Evolutionary conservation across 768 basidiomycete genomes (phyloP).

Genomic region (Porphyrellus cyaneotinctus): DNA sequence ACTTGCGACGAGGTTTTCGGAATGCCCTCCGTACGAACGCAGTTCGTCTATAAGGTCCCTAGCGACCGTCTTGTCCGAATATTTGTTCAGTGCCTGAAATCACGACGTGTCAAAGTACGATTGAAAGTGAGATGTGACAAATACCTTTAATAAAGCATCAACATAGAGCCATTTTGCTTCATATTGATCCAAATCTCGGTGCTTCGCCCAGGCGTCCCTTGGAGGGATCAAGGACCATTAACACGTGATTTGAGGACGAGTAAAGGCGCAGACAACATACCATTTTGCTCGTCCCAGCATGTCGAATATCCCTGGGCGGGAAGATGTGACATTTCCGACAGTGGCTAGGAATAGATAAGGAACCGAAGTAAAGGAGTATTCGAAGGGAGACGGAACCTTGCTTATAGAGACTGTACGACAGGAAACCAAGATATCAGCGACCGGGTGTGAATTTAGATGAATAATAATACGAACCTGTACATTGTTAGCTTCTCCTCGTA

Average conservation of each 20-base stretch:
- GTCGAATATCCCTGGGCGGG: conserved; percentile 85
- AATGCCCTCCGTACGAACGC: conserved; percentile 69
- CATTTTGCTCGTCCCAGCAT: conserved; percentile 93
- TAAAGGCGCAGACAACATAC: conserved; percentile 37
- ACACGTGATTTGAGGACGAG: conserved; percentile 21
- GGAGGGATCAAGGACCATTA: conserved; percentile 1
- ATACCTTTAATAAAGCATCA: conserved; percentile 78
- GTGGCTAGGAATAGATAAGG: conserved; percentile 54
- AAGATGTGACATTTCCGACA: conserved; percentile 75
- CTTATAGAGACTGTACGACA: conserved; percentile 73
- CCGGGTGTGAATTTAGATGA: neutral
- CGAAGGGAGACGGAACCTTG: conserved; percentile 56
- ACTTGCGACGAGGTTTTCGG: conserved; percentile 59
- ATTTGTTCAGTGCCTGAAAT: conserved; percentile 67
- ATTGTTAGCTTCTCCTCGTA: conserved; percentile 94
- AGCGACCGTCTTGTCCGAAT: conserved; percentile 79
- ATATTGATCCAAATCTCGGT: conserved; percentile 69
- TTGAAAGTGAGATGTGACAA: conserved; percentile 1
- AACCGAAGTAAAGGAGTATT: neutral
- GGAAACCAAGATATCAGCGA: conserved; percentile 7
- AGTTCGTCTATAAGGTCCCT: conserved; percentile 72
- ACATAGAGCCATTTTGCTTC: conserved; percentile 92
- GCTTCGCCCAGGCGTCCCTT: conserved; percentile 96
- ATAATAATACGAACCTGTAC: conserved; percentile 61
- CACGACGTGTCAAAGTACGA: neutral